Evolutionary conservation across 768 basidiomycete genomes (phyloP).

Genomic region (Psilocybe subaeruginosa): DNA sequence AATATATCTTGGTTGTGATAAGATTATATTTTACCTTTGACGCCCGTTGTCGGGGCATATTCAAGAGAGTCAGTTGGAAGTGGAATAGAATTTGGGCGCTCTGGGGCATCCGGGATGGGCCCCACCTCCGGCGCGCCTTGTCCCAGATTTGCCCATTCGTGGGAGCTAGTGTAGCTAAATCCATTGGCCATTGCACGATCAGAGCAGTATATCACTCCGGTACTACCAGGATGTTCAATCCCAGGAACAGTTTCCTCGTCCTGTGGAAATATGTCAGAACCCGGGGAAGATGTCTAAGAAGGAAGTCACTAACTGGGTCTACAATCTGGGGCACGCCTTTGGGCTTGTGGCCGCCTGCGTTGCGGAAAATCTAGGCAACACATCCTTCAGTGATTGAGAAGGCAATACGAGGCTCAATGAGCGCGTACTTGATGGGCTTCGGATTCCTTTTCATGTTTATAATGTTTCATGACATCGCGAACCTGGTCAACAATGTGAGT

Average conservation of each 20-base stretch:
- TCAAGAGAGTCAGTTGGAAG: conserved; percentile 76
- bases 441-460: conserved; percentile 80
- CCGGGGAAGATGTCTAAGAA: neutral
- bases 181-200: conserved; percentile 96
- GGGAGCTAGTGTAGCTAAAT: conserved; percentile 75
- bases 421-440: conserved; percentile 78
- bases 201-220: conserved; percentile 81
- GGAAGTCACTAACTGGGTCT: conserved; percentile 56
- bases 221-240: conserved; percentile 75
- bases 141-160: conserved; percentile 90
- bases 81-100: conserved; percentile 65
- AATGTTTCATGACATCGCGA: conserved; percentile 65
- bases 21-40: conserved; percentile 57
- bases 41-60: conserved; percentile 92
- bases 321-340: conserved; percentile 72
- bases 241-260: conserved; percentile 92
- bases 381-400: conserved; percentile 1
- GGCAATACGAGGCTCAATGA: conserved; percentile 10
- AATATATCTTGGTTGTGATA: neutral
- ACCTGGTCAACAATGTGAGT: conserved; percentile 61
- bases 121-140: conserved; percentile 93
- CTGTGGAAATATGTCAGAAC: conserved; percentile 30
- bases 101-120: conserved; percentile 73
- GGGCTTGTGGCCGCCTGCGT: conserved; percentile 69
- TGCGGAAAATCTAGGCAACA: conserved; percentile 67